Evolutionary conservation across 495 filamentous ascomycete genomes (phyloP).

Genomic region (Xylaria nigripes): DNA sequence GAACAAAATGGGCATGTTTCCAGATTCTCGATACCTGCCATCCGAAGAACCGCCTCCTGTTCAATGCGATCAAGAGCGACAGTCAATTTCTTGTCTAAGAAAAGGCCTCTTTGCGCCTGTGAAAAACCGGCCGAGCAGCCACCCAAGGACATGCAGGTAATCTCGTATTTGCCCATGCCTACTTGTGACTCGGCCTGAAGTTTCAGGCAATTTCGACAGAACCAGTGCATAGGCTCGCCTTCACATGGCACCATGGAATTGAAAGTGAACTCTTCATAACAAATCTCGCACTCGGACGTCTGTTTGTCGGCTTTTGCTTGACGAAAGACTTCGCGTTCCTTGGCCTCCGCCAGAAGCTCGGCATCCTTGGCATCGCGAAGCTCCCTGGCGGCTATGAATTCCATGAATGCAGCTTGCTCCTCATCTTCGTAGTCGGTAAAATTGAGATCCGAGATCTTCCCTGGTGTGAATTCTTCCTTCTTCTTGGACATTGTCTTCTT

Average conservation of each 20-base stretch:
- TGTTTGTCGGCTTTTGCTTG: constrained; percentile 39
- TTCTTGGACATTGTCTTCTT: constrained; percentile 19
- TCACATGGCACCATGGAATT: constrained; percentile 64
- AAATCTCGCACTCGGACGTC: constrained; percentile 60
- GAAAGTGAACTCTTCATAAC: constrained; percentile 55
- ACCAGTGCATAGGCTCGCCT: constrained; percentile 42
- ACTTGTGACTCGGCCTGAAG: constrained; percentile 58
- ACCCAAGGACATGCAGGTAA: constrained; percentile 47
- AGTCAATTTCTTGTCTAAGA: constrained; percentile 48
- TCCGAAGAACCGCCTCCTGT: constrained; percentile 55
- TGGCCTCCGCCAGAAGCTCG: constrained; percentile 21
- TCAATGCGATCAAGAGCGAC: constrained; percentile 60
- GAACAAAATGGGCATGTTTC: constrained; percentile 75
- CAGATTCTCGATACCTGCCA: constrained; percentile 57
- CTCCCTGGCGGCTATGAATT: constrained; percentile 22
- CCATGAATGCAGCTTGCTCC: constrained; percentile 22
- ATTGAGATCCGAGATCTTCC: constrained; percentile 3
- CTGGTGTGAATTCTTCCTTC: constrained; percentile 1
- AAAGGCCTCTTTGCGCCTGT: constrained; percentile 41
- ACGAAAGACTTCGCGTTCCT: constrained; percentile 37
- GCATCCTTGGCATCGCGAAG: constrained; percentile 13
- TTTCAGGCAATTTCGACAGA: constrained; percentile 60
- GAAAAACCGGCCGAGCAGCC: constrained; percentile 37
- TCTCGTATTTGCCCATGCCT: constrained; percentile 52
- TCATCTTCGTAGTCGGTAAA: background rate